phyloP scores from a whole-genome alignment of 2,329 filamentous ascomycete species.

The Amauroascus niger region DNA sequence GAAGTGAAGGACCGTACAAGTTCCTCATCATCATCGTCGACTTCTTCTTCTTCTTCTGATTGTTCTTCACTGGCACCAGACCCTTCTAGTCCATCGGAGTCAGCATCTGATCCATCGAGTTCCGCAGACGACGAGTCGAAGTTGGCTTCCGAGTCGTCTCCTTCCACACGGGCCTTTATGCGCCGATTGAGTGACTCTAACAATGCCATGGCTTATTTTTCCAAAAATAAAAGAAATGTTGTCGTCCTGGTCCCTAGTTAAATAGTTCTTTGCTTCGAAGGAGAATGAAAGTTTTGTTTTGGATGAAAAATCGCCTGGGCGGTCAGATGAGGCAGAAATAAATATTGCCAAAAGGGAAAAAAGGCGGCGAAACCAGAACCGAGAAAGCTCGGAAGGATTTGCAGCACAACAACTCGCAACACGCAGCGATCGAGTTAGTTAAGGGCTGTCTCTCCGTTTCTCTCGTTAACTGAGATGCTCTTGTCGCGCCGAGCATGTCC shows the following conservation, averaged over 20 bases:
- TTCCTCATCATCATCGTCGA: conserved; percentile 27
- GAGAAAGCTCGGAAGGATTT: too few relatives aligned
- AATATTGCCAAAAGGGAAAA: not conserved
- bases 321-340: not conserved
- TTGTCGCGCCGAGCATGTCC: not conserved
- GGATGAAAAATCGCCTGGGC: not conserved
- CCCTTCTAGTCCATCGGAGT: conserved; percentile 16
- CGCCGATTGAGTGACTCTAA: conserved; percentile 34
- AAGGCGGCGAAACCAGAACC: not conserved
- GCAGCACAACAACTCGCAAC: too few relatives aligned
- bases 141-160: conserved; percentile 31
- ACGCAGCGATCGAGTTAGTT: too few relatives aligned
- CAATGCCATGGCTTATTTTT: conserved; percentile 33
- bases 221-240: too few relatives aligned
- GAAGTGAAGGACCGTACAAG: conserved; percentile 12
- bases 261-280: too few relatives aligned
- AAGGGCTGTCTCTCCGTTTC: not conserved
- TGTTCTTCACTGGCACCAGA: conserved; percentile 35
- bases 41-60: conserved; percentile 26
- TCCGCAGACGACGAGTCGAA: conserved; percentile 23
- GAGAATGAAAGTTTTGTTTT: not conserved
- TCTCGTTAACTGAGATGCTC: not conserved
- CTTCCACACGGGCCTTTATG: conserved; percentile 33
- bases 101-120: conserved; percentile 12
- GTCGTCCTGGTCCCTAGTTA: too few relatives aligned